A percentile compares a stretch with the other conserved stretches of the same genome.
Evolutionary conservation across 306 rosid genomes (phyloP).

Genomic region (Lathyrus aphaca): DNA sequence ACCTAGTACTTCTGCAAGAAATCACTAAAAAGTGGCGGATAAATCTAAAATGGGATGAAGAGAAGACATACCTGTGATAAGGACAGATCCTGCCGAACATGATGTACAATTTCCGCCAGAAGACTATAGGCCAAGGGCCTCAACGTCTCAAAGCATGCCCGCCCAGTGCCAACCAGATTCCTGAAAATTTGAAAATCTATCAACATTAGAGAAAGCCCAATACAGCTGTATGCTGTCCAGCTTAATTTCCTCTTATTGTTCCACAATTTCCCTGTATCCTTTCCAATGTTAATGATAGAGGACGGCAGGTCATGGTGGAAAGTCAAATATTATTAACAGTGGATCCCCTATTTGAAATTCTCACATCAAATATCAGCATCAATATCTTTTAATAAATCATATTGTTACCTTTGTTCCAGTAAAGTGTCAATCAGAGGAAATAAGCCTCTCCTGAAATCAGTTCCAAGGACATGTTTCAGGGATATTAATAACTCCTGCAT

Average conservation of each 20-base stretch:
- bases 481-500: conserved; percentile 93
- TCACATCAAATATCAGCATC: conserved; percentile 5
- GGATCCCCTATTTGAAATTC: conserved; percentile 6
- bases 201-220: conserved; percentile 36
- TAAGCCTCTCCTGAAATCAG: conserved; percentile 96
- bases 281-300: not conserved
- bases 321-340: conserved; percentile 14
- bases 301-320: not conserved
- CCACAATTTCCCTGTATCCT: conserved; percentile 8
- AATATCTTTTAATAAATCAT: conserved; percentile 30
- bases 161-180: conserved; percentile 94
- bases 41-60: conserved; percentile 30
- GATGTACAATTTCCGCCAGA: conserved; percentile 98
- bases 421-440: conserved; percentile 96
- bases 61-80: conserved; percentile 71
- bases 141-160: conserved; percentile 96
- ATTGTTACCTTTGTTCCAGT: conserved; percentile 85
- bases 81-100: conserved; percentile 91
- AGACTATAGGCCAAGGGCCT: conserved; percentile 98
- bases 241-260: not conserved
- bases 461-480: conserved; percentile 97
- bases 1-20: conserved; percentile 16
- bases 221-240: conserved; percentile 21
- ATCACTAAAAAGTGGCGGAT: conserved; percentile 6
- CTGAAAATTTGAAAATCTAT: conserved; percentile 48